phyloP scores from a whole-genome alignment of 78 protist species.

The Tieghemostelium lacteum region DNA sequence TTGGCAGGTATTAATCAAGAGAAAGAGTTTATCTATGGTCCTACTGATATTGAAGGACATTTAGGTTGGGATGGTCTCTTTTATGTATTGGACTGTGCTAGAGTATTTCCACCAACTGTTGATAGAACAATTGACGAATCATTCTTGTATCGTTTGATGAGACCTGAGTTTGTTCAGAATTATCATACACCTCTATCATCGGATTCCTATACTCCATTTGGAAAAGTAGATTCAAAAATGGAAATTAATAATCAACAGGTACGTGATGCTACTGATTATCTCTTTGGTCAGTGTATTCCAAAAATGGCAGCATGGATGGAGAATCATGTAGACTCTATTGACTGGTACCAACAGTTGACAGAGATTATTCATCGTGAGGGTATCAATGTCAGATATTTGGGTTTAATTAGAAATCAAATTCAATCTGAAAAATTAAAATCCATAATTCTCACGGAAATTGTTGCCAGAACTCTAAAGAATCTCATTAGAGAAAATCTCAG shows the following conservation, averaged over 20 bases:
- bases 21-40: slow-evolving; percentile 73
- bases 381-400: slow-evolving; percentile 77
- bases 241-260: slow-evolving; percentile 31
- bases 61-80: slow-evolving; percentile 47
- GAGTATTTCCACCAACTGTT: slow-evolving; percentile 76
- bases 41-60: slow-evolving; percentile 84
- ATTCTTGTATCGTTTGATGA: slow-evolving; percentile 62
- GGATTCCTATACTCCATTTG: slow-evolving; percentile 83
- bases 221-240: slow-evolving; percentile 5
- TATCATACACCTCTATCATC: slow-evolving; percentile 50
- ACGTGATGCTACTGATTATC: slow-evolving; percentile 38
- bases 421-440: slow-evolving; percentile 2
- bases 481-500: slow-evolving; percentile 46
- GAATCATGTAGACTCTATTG: not conserved
- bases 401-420: slow-evolving; percentile 46
- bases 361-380: slow-evolving; percentile 80
- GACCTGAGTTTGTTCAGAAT: slow-evolving; percentile 83
- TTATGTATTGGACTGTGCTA: slow-evolving; percentile 82
- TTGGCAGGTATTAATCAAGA: slow-evolving; percentile 41
- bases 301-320: slow-evolving; percentile 62
- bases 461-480: slow-evolving; percentile 65
- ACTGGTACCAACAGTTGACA: slow-evolving; percentile 56
- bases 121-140: slow-evolving; percentile 43
- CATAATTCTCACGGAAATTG: slow-evolving; percentile 55
- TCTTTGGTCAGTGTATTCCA: slow-evolving; percentile 21